A percentile compares a stretch with the other conserved stretches of the same genome.
phyloP scores from a whole-genome alignment of 1,139 yeast species.

The Sugiyamaella grinbergsii region DNA sequence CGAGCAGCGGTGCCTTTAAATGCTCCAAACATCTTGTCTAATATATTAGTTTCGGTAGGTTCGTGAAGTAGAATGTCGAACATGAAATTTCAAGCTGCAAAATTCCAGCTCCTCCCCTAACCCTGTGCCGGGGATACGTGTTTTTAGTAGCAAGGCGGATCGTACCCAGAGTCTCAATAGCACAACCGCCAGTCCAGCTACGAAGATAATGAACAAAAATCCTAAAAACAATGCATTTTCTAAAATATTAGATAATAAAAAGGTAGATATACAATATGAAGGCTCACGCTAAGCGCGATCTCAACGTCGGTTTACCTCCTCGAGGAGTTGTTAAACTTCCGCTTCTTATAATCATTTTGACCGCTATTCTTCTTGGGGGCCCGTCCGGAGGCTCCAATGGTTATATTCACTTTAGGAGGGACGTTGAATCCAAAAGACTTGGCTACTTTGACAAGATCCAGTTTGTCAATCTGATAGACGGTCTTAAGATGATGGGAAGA shows the following conservation, averaged over 20 bases:
- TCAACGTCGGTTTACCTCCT: not conserved
- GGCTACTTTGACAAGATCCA: slow-evolving; percentile 92
- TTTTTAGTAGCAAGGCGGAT: not conserved
- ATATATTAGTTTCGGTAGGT: not conserved
- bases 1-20: slow-evolving; percentile 64
- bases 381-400: slow-evolving; percentile 90
- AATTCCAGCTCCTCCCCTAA: slow-evolving; percentile 2
- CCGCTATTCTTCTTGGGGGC: slow-evolving; percentile 39
- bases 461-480: slow-evolving; percentile 92
- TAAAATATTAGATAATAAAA: too few relatives aligned
- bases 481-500: slow-evolving; percentile 95
- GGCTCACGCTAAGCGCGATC: too few relatives aligned
- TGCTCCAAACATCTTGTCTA: slow-evolving; percentile 69
- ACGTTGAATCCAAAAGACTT: slow-evolving; percentile 91
- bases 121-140: slow-evolving; percentile 2
- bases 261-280: too few relatives aligned
- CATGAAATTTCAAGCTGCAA: slow-evolving; percentile 4
- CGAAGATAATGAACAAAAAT: not conserved
- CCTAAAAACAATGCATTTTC: slow-evolving; percentile 1
- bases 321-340: slow-evolving; percentile 16
- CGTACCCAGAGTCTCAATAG: not conserved
- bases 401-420: slow-evolving; percentile 96
- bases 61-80: not conserved
- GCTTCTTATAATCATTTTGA: slow-evolving; percentile 21
- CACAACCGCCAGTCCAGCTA: not conserved